A percentile compares a stretch with the other conserved stretches of the same genome.
Conservation (phyloP, 768 basidiomycete genomes). For the Hygrophorus pudorinus region DNA sequence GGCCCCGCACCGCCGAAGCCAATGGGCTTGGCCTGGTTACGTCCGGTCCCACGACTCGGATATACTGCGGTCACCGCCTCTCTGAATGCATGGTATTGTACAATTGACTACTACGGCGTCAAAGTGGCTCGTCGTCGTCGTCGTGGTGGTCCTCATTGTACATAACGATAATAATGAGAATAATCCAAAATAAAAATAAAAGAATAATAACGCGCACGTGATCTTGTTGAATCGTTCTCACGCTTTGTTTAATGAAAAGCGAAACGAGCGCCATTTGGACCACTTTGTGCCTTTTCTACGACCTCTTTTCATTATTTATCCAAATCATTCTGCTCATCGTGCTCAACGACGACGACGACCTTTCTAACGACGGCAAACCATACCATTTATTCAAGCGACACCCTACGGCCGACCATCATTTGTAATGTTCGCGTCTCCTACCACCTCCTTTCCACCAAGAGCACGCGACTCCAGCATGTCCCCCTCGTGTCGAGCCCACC, state of each 20-base stretch:
- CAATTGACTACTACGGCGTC: too few relatives aligned
- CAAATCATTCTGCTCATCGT: background rate
- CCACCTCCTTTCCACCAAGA: slow-evolving; percentile 22
- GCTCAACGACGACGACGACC: slow-evolving; percentile 1
- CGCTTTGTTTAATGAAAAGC: background rate
- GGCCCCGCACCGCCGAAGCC: too few relatives aligned
- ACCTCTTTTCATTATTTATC: too few relatives aligned
- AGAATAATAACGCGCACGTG: background rate
- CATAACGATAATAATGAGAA: too few relatives aligned
- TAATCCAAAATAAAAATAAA: background rate
- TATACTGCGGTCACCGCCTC: too few relatives aligned
- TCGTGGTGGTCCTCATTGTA: too few relatives aligned
- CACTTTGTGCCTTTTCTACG: background rate
- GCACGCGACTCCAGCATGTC: slow-evolving; percentile 23
- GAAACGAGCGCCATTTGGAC: background rate
- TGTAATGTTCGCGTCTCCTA: slow-evolving; percentile 36
- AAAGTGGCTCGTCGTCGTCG: too few relatives aligned
- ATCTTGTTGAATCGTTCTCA: slow-evolving; percentile 3
- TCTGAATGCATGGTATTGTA: too few relatives aligned
- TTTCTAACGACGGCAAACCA: background rate
- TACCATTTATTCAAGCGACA: background rate
- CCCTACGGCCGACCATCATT: background rate
- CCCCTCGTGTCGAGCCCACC: slow-evolving; percentile 25
- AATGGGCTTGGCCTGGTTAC: background rate
- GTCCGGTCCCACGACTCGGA: background rate